Conservation (phyloP, 176 grass and related monocot species). For the Aegilops umbellulata region DNA sequence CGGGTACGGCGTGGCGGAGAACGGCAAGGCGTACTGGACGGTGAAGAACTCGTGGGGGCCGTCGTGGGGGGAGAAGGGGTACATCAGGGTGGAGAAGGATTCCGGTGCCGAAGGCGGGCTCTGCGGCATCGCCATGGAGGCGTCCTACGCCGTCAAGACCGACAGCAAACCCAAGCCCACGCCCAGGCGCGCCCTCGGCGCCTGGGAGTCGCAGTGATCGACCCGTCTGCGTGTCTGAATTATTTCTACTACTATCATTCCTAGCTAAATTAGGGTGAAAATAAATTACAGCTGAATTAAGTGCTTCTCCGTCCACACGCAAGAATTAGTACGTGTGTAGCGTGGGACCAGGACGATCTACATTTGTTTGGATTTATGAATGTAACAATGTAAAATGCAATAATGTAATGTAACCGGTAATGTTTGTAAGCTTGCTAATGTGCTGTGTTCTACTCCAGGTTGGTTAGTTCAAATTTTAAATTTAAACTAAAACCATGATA, state of each 20-base stretch:
- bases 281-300: not conserved
- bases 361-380: too few relatives aligned
- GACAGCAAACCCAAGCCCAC: constrained; percentile 47
- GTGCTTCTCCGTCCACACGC: not conserved
- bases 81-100: constrained; percentile 64
- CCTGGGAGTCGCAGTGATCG: constrained; percentile 14
- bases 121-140: constrained; percentile 88
- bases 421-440: too few relatives aligned
- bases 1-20: constrained; percentile 48
- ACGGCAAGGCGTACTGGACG: constrained; percentile 58
- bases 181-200: constrained; percentile 23
- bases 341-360: not conserved
- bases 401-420: too few relatives aligned
- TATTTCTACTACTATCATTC: not conserved
- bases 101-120: constrained; percentile 35
- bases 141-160: constrained; percentile 67
- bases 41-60: constrained; percentile 83
- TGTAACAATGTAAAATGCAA: not conserved
- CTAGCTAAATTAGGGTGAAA: not conserved
- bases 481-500: too few relatives aligned
- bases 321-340: not conserved
- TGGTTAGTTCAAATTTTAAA: too few relatives aligned
- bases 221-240: not conserved
- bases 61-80: constrained; percentile 59
- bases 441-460: too few relatives aligned